Evolutionary conservation across 2,329 filamentous ascomycete species (phyloP).

Genomic region (Aspergillus pseudoterreus): DNA sequence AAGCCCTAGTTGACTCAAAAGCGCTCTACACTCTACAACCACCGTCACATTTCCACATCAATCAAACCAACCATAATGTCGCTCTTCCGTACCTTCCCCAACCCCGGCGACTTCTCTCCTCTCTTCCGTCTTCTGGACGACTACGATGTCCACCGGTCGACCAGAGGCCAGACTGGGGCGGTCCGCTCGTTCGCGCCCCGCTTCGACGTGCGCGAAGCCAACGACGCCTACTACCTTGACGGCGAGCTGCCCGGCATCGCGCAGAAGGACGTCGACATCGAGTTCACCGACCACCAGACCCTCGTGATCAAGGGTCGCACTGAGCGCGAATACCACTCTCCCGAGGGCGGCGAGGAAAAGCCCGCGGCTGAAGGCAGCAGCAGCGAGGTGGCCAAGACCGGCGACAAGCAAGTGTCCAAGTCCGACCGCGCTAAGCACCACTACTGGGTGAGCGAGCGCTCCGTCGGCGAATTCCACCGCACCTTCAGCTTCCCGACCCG

Average conservation of each 20-base stretch:
- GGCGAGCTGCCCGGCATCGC: slow-evolving; percentile 48
- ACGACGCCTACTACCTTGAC: slow-evolving; percentile 43
- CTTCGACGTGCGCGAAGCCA: slow-evolving; percentile 47
- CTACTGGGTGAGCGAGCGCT: slow-evolving; percentile 60
- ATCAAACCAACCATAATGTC: slow-evolving; percentile 26
- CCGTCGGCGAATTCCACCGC: slow-evolving; percentile 56
- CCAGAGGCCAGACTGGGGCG: slow-evolving; percentile 13
- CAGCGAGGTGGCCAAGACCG: slow-evolving; percentile 25
- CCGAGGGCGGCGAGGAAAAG: slow-evolving; percentile 44
- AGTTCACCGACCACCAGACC: slow-evolving; percentile 45
- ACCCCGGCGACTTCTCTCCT: slow-evolving; percentile 37
- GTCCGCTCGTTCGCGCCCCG: slow-evolving; percentile 38
- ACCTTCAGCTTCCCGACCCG: slow-evolving; percentile 56
- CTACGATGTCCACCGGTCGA: slow-evolving; percentile 35
- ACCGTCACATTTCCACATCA: not conserved
- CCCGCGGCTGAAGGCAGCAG: slow-evolving; percentile 17
- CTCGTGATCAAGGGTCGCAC: slow-evolving; percentile 43
- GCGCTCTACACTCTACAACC: not conserved
- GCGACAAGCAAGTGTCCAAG: slow-evolving; percentile 16
- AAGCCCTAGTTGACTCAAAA: not conserved
- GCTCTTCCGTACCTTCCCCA: slow-evolving; percentile 29
- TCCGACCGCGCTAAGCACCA: slow-evolving; percentile 28
- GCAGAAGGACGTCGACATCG: slow-evolving; percentile 45
- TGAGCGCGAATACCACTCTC: slow-evolving; percentile 32
- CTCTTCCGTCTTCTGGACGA: slow-evolving; percentile 48